phyloP scores from a whole-genome alignment of 345 rosid genomes.

The Corymbia maculata region DNA sequence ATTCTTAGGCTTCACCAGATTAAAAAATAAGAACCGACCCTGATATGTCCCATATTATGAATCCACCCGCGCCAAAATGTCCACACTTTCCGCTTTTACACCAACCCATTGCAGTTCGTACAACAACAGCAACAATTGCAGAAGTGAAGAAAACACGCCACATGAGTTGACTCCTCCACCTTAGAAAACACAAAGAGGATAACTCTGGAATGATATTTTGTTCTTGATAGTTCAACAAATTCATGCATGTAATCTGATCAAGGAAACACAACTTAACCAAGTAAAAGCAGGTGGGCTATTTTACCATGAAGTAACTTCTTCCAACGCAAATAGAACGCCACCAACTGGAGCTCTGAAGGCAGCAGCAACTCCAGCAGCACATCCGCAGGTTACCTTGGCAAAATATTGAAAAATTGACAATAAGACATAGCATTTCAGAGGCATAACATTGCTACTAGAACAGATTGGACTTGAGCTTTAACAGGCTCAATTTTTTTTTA shows the following conservation, averaged over 20 bases:
- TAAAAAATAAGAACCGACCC: slow-evolving; percentile 37
- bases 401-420: slow-evolving; percentile 25
- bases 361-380: slow-evolving; percentile 99
- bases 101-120: slow-evolving; percentile 95
- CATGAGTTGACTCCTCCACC: slow-evolving; percentile 99
- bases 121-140: slow-evolving; percentile 96
- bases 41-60: slow-evolving; percentile 93
- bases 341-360: slow-evolving; percentile 99
- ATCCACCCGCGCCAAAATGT: slow-evolving; percentile 95
- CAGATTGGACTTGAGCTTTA: background rate
- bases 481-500: background rate
- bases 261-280: background rate
- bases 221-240: background rate
- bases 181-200: slow-evolving; percentile 7
- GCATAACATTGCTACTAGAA: slow-evolving; percentile 1
- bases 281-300: background rate
- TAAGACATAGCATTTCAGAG: background rate
- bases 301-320: slow-evolving; percentile 98
- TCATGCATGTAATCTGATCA: background rate
- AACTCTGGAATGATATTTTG: background rate
- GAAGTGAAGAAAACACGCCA: slow-evolving; percentile 99
- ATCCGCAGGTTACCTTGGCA: slow-evolving; percentile 97
- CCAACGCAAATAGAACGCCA: slow-evolving; percentile 95
- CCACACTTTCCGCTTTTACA: slow-evolving; percentile 96
- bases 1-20: background rate